These are phyloP conservation scores for Phtheirospermum japonicum DNA, from an alignment of 257 asterid genomes.

Conservation along the genomic window DNA sequence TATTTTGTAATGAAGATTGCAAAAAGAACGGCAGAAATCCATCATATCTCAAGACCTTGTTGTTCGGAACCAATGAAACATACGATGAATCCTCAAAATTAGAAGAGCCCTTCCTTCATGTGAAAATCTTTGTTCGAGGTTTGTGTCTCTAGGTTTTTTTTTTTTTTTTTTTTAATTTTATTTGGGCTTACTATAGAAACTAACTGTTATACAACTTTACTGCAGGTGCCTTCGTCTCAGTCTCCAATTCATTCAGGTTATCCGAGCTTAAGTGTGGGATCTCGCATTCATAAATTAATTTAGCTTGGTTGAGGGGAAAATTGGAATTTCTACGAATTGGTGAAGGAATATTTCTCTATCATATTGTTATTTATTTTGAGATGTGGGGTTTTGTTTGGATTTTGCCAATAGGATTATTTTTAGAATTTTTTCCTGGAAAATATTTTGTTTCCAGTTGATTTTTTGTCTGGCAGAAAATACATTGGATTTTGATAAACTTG, in stretches of 20 bases:
- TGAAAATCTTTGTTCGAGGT: constrained; percentile 30
- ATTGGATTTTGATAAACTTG: not conserved
- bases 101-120: constrained; percentile 15
- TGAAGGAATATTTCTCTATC: not conserved
- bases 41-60: constrained; percentile 36
- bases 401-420: not conserved
- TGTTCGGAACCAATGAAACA: constrained; percentile 31
- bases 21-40: constrained; percentile 48
- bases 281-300: not conserved
- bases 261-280: not conserved
- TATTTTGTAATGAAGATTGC: constrained; percentile 46
- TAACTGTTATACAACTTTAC: constrained; percentile 4
- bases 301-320: not conserved
- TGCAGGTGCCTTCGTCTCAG: constrained; percentile 20
- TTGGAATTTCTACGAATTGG: not conserved
- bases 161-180: not conserved
- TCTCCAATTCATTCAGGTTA: not conserved
- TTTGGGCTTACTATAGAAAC: too few species aligned
- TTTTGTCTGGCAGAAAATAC: not conserved
- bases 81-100: constrained; percentile 25
- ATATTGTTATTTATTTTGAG: not conserved
- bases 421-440: not conserved
- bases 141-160: constrained; percentile 7
- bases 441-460: not conserved
- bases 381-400: not conserved